Percentiles rank a stretch among this genome's conserved stretches.
phyloP scores from a whole-genome alignment of 2,329 filamentous ascomycete species.

The Pseudocercospora macadamiae region DNA sequence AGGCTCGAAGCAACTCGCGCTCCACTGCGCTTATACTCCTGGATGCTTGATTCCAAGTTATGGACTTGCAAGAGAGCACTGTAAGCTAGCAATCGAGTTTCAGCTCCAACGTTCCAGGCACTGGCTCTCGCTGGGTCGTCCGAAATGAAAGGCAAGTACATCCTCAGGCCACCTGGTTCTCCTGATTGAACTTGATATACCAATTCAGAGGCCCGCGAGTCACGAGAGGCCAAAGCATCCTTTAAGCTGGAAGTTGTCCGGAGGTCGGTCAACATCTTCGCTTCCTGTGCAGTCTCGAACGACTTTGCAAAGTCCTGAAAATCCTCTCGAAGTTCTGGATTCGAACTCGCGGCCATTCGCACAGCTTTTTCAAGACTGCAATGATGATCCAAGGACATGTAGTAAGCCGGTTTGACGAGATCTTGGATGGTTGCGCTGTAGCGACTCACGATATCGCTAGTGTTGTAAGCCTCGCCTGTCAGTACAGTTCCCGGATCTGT shows the following conservation, averaged over 20 bases:
- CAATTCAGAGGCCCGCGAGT: slow-evolving; percentile 44
- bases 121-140: slow-evolving; percentile 49
- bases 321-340: slow-evolving; percentile 9
- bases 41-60: slow-evolving; percentile 26
- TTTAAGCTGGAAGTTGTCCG: slow-evolving; percentile 7
- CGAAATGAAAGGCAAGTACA: slow-evolving; percentile 68
- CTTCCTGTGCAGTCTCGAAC: slow-evolving; percentile 19
- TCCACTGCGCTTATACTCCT: slow-evolving; percentile 46
- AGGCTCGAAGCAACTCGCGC: slow-evolving; percentile 25
- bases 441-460: slow-evolving; percentile 48
- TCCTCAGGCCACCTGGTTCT: slow-evolving; percentile 39
- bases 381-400: slow-evolving; percentile 40
- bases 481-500: slow-evolving; percentile 24
- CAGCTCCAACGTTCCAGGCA: slow-evolving; percentile 45
- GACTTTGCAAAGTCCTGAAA: slow-evolving; percentile 17
- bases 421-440: slow-evolving; percentile 34
- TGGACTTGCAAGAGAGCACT: slow-evolving; percentile 36
- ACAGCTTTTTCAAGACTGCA: slow-evolving; percentile 33
- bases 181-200: slow-evolving; percentile 47
- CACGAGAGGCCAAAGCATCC: slow-evolving; percentile 4
- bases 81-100: slow-evolving; percentile 45
- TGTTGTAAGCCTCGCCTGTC: slow-evolving; percentile 45
- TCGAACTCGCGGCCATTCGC: slow-evolving; percentile 6
- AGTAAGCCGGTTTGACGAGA: slow-evolving; percentile 46
- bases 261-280: slow-evolving; percentile 4